Evolutionary conservation across 2,329 filamentous ascomycete genomes (phyloP).

Genomic region (Penicillium sp.): DNA sequence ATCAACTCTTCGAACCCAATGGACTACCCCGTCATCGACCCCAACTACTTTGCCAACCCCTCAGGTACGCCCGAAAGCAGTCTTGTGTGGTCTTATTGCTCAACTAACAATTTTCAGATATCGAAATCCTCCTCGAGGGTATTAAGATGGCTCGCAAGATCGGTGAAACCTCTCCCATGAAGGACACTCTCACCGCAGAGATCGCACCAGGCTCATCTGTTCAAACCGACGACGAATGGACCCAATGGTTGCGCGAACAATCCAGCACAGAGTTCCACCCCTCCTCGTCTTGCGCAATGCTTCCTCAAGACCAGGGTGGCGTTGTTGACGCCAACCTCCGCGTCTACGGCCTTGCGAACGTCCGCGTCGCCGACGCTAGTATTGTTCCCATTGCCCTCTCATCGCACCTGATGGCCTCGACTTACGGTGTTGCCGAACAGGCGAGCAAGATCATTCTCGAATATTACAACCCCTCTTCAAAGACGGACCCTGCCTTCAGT

Average conservation of each 20-base stretch:
- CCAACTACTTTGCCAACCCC: constrained; percentile 29
- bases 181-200: constrained; percentile 22
- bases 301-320: constrained; percentile 26
- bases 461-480: not conserved
- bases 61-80: constrained; percentile 19
- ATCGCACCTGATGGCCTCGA: constrained; percentile 37
- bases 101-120: constrained; percentile 20
- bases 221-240: constrained; percentile 28
- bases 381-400: constrained; percentile 31
- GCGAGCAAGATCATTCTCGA: constrained; percentile 6
- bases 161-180: constrained; percentile 24
- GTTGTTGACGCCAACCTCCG: constrained; percentile 31
- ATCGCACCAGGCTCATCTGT: constrained; percentile 22
- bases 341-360: constrained; percentile 33
- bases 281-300: constrained; percentile 30
- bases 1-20: constrained; percentile 33
- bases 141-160: constrained; percentile 28
- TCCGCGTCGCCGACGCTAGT: constrained; percentile 33
- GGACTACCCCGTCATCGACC: constrained; percentile 32
- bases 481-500: not conserved
- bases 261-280: constrained; percentile 30
- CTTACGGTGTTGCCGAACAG: constrained; percentile 35
- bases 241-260: constrained; percentile 19
- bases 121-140: constrained; percentile 26
- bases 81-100: no score